phyloP scores from a whole-genome alignment of 495 filamentous ascomycete genomes.

The Glutinoglossum americanum region DNA sequence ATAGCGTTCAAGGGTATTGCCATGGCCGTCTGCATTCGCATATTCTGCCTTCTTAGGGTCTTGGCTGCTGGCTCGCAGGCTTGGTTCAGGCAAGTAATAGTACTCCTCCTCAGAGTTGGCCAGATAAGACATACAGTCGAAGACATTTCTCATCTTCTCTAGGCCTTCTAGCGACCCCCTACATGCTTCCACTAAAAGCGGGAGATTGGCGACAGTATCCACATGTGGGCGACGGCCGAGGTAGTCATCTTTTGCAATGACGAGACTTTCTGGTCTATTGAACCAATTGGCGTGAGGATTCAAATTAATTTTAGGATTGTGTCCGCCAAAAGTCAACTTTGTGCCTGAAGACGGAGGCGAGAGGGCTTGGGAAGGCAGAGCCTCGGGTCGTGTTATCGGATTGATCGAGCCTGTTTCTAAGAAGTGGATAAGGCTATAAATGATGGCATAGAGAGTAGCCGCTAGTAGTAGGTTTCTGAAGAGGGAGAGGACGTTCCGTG shows the following conservation, averaged over 20 bases:
- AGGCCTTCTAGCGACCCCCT: conserved; percentile 24
- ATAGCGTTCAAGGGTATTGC: conserved; percentile 14
- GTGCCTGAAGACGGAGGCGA: conserved; percentile 8
- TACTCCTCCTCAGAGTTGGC: conserved; percentile 25
- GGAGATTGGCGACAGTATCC: conserved; percentile 29
- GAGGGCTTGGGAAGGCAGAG: conserved; percentile 5
- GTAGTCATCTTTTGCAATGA: conserved; percentile 26
- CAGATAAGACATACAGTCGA: conserved; percentile 29
- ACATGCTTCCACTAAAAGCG: conserved; percentile 27
- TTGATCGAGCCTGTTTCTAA: conserved; percentile 15
- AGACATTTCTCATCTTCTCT: conserved; percentile 32
- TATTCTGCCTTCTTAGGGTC: conserved; percentile 22
- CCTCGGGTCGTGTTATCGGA: not conserved
- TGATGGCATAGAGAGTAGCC: conserved; percentile 12
- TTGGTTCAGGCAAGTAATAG: conserved; percentile 18
- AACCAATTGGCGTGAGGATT: conserved; percentile 26
- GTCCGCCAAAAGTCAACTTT: conserved; percentile 5
- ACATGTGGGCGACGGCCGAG: conserved; percentile 26
- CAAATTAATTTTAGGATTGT: conserved; percentile 12
- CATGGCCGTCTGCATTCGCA: conserved; percentile 19
- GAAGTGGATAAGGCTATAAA: conserved; percentile 15
- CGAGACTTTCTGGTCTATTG: conserved; percentile 26
- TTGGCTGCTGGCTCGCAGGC: conserved; percentile 20
- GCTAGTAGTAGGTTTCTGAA: conserved; percentile 20
- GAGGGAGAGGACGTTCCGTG: conserved; percentile 14